Base-by-base conservation (phyloP, 1,284 basidiomycete genomes). In the Pulveroboletus sp. region DNA sequence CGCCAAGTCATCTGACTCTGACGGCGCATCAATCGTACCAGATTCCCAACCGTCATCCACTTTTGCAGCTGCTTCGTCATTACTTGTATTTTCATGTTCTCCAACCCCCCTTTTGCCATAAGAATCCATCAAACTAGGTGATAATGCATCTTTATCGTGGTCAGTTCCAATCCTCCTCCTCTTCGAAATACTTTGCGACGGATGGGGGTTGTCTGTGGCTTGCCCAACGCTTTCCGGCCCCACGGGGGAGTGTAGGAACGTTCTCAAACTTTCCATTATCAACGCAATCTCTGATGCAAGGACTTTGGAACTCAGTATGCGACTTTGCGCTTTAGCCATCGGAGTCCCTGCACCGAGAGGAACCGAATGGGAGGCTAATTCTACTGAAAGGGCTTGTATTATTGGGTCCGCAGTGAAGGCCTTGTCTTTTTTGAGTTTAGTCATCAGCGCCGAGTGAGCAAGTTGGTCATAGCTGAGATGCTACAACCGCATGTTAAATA, bases 401-500 rank as follows among this genome's bases (percentile, higher is more conserved):
- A 73, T 68, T 31, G 76, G 71, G 62, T 85, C 76, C 5, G 72
- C 70, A 18, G 76, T 78, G 11, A 92, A 75, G 10, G 75, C 58
- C 56, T 79, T 82, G 69, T 92, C 86, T 71, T 95, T 95, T 46
- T 83, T 81, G 33, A 95, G 71, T 74, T 91, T 94, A 8, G 83
- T 81, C 60, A 76, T 75, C 35, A 94, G 76, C 20, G 90, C 86
- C 12, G 82, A 81, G 39, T 77, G 77, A 6, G 83, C 85, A 26
- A 93, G 74, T 2, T 76, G 65, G 59, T 89, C 84, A 50, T 83
- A 78, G 62, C 84, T 77, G 12, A 89, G 69, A 35, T 75, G 73
- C 92, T 95, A 63, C 9, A 36, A 4, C 24, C 25, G 39, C 35
- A 48, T 26, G 52, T 53, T 45, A 57, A 49, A 42, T 45, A 29